Evolutionary conservation across 805 yeast genomes (phyloP).

Genomic region (Candida ficus): DNA sequence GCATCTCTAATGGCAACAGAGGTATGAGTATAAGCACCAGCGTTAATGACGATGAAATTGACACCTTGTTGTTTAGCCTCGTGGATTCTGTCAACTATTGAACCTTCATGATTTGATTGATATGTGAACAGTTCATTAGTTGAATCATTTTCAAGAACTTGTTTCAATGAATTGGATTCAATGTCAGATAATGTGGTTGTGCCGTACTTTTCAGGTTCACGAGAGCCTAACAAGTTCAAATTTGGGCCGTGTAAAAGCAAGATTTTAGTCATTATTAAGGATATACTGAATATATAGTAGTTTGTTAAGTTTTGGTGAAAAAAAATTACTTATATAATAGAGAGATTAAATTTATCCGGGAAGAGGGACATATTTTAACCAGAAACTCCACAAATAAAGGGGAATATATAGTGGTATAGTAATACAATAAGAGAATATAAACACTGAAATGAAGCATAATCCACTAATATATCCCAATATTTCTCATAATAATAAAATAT

Average conservation of each 20-base stretch:
- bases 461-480: no score
- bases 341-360: neutral
- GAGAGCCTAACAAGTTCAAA: conserved; percentile 41
- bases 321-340: no score
- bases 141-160: conserved; percentile 18
- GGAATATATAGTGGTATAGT: no score
- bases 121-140: conserved; percentile 30
- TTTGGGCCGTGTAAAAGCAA: conserved; percentile 46
- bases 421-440: no score
- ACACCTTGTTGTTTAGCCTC: conserved; percentile 32
- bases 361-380: no score
- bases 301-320: no score
- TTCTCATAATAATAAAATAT: no score
- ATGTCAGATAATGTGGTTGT: conserved; percentile 39
- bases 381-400: no score
- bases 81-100: conserved; percentile 42
- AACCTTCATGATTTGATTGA: conserved; percentile 44
- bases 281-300: no score
- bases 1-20: conserved; percentile 48
- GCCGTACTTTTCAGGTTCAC: conserved; percentile 49
- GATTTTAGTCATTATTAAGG: conserved; percentile 22
- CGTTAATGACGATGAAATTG: conserved; percentile 44
- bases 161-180: conserved; percentile 32
- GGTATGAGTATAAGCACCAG: conserved; percentile 50
- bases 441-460: no score